Conservation (phyloP, 139 green algal genomes). For the Tetradesmus lagerheimii region DNA sequence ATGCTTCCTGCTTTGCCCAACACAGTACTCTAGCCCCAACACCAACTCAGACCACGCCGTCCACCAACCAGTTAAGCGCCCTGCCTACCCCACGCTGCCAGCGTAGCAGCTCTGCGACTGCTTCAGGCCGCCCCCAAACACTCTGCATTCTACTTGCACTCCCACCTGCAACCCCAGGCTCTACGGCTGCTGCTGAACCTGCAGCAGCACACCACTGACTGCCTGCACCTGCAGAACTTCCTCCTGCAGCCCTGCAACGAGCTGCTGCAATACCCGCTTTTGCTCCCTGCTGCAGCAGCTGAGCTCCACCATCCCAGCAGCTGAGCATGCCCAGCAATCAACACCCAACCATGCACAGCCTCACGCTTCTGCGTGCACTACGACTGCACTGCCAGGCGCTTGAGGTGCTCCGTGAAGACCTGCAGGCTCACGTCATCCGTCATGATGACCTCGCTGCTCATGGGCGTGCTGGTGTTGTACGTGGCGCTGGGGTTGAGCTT, state of each 20-base stretch:
- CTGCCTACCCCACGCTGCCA: too few species aligned
- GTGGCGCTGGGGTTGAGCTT: slow-evolving; percentile 97
- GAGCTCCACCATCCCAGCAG: not conserved
- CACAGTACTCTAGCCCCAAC: too few species aligned
- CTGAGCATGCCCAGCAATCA: not conserved
- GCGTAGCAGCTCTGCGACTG: too few species aligned
- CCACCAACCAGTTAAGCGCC: too few species aligned
- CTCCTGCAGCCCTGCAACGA: not conserved
- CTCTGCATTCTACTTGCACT: too few species aligned
- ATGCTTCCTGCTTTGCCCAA: too few species aligned
- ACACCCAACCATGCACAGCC: not conserved
- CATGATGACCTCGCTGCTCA: slow-evolving; percentile 93
- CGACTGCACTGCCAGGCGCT: slow-evolving; percentile 89
- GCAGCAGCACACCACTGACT: not conserved
- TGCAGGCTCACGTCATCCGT: slow-evolving; percentile 95
- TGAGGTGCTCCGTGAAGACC: slow-evolving; percentile 96
- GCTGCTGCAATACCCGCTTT: not conserved
- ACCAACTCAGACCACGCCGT: too few species aligned
- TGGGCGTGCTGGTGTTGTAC: slow-evolving; percentile 75
- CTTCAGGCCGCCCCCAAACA: too few species aligned
- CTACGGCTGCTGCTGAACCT: not conserved
- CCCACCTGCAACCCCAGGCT: too few species aligned
- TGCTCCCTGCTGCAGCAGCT: not conserved
- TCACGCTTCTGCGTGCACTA: slow-evolving; percentile 42
- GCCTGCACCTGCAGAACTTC: not conserved